Conservation (phyloP, 169 alveolate genomes). For the Cryptosporidium ubiquitum region DNA sequence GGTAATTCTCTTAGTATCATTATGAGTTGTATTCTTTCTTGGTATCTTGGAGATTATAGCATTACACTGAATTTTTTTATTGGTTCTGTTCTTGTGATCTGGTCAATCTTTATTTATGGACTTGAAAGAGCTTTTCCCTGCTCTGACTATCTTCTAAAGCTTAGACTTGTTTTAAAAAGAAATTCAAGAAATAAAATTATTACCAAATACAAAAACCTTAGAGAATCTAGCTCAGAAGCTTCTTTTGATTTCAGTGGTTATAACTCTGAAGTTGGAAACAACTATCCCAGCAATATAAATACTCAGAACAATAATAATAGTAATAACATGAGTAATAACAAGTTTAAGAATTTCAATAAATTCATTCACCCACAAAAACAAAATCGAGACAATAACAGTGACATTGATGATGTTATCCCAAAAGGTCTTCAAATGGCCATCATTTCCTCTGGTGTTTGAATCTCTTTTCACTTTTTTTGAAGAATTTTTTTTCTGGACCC, state of each 20-base stretch:
- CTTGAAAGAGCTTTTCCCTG: conserved; percentile 34
- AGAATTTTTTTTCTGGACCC: neutral
- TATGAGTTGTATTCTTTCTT: conserved; percentile 60
- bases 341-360: conserved; percentile 2
- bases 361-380: neutral
- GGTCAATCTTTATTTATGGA: conserved; percentile 67
- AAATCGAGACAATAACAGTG: neutral
- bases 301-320: neutral
- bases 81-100: conserved; percentile 55
- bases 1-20: conserved; percentile 80
- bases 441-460: conserved; percentile 30
- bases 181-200: conserved; percentile 36
- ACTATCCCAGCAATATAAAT: neutral
- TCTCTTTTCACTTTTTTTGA: neutral
- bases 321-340: neutral
- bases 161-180: conserved; percentile 22
- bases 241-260: neutral
- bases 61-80: conserved; percentile 3
- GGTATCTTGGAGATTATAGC: conserved; percentile 64
- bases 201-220: conserved; percentile 26
- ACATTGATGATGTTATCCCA: conserved; percentile 56
- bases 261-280: neutral
- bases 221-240: conserved; percentile 58
- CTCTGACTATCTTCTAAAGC: neutral
- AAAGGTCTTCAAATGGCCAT: conserved; percentile 66